Evolutionary conservation across 306 rosid species (phyloP).

Genomic region (Biancaea sappan): DNA sequence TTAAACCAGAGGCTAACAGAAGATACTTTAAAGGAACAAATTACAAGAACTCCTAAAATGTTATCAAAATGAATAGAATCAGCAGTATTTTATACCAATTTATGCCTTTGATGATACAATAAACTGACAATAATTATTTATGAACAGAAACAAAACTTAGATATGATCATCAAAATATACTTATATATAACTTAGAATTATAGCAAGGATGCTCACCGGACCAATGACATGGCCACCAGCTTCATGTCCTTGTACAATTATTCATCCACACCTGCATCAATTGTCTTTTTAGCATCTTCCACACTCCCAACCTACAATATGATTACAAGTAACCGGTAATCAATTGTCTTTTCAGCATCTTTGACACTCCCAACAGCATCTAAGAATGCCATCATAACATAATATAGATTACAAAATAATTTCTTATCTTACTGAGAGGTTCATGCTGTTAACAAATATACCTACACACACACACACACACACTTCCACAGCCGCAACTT

Average conservation of each 20-base stretch:
- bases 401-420: background rate
- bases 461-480: no score
- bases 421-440: background rate
- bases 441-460: conserved; percentile 7
- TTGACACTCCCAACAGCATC: no score
- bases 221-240: conserved; percentile 97
- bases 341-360: no score
- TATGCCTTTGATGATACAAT: background rate
- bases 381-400: background rate
- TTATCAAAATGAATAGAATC: background rate
- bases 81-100: background rate
- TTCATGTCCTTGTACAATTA: conserved; percentile 84
- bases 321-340: conserved; percentile 21
- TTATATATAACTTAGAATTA: conserved; percentile 7
- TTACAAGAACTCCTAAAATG: background rate
- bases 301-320: conserved; percentile 62
- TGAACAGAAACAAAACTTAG: background rate
- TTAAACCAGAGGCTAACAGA: background rate
- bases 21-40: background rate
- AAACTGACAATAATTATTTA: background rate
- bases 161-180: background rate
- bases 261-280: conserved; percentile 74
- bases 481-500: no score
- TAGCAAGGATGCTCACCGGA: conserved; percentile 53
- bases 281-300: conserved; percentile 58